These are phyloP conservation scores for Polyporus arcularius DNA, from an alignment of 768 basidiomycete species.

Conservation along the genomic window DNA sequence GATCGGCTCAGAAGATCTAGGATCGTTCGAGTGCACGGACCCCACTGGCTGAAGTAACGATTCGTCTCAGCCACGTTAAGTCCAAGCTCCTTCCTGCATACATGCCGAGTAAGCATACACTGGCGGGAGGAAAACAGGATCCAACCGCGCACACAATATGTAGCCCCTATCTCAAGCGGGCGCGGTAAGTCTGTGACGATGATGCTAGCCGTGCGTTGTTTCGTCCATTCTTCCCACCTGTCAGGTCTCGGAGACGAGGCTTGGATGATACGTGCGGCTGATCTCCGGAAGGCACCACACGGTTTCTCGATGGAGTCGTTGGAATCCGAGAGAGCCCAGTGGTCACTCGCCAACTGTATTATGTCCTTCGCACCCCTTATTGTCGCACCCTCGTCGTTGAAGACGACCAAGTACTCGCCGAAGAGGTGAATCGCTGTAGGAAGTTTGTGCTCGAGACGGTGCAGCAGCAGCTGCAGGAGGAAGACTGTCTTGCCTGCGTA, in stretches of 20 bases:
- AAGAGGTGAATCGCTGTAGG: neutral
- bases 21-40: neutral
- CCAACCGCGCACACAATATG: neutral
- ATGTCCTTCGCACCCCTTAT: neutral
- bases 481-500: neutral
- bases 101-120: too few relatives aligned
- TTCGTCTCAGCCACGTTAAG: neutral
- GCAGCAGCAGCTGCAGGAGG: neutral
- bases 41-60: neutral
- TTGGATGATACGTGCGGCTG: neutral
- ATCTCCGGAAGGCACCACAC: neutral
- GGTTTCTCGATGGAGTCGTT: neutral
- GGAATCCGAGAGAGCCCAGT: neutral
- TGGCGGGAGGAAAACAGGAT: too few relatives aligned
- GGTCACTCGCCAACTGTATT: neutral
- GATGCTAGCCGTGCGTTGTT: neutral
- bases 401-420: neutral
- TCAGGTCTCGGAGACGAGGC: neutral
- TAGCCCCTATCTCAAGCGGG: neutral
- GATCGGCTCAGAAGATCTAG: neutral
- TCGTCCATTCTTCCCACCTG: neutral
- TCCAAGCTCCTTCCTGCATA: too few relatives aligned
- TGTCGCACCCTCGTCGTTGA: neutral
- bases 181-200: neutral
- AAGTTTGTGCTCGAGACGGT: conserved; percentile 2